These are phyloP conservation scores for Salix arbutifolia DNA, from an alignment of 345 rosid genomes.

Conservation along the genomic window DNA sequence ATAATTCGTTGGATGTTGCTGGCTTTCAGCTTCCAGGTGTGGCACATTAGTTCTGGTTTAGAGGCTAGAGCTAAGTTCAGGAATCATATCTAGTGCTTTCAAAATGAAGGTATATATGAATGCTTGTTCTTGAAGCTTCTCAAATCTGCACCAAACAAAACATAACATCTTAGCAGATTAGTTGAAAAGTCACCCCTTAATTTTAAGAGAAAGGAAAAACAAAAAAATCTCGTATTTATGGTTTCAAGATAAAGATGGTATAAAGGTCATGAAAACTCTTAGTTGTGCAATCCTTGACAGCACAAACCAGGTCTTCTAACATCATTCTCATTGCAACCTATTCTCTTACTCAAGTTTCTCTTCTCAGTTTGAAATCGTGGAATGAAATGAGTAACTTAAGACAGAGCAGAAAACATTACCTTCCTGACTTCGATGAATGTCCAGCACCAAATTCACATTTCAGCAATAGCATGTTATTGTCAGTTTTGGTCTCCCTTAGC, in stretches of 20 bases:
- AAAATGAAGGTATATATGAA: constrained; percentile 60
- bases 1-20: too few relatives aligned
- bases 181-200: background rate
- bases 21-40: too few relatives aligned
- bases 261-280: too few relatives aligned
- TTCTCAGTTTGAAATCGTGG: background rate
- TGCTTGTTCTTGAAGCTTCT: constrained; percentile 86
- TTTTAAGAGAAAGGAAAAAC: background rate
- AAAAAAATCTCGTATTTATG: background rate
- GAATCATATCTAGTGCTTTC: constrained; percentile 73
- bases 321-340: background rate
- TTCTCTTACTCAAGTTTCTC: background rate
- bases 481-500: constrained; percentile 82
- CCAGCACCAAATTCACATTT: constrained; percentile 94
- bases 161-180: background rate
- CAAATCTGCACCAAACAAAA: constrained; percentile 56
- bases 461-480: constrained; percentile 61
- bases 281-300: too few relatives aligned
- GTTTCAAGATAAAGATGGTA: too few relatives aligned
- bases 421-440: constrained; percentile 92
- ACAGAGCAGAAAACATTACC: constrained; percentile 36
- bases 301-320: background rate
- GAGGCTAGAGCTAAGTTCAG: constrained; percentile 22
- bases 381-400: background rate
- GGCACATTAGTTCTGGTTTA: constrained; percentile 1